Conservation (phyloP, 1,284 basidiomycete genomes). For the Apiotrichum veenhuisii region DNA sequence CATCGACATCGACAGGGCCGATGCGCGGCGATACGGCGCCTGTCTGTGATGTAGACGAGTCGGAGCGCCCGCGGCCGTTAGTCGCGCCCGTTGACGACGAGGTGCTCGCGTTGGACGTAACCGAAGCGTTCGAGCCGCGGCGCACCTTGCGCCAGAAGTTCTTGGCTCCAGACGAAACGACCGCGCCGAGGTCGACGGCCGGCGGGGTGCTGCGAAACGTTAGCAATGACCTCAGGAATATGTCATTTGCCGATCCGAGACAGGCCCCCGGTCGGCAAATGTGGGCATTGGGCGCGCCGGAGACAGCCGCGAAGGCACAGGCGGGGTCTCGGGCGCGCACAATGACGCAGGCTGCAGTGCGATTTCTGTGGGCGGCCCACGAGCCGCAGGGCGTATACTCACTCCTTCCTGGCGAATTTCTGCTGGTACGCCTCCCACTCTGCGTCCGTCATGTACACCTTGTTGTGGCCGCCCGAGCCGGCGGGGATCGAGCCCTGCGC, state of each 20-base stretch:
- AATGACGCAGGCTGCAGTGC: no score
- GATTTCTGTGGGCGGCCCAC: no score
- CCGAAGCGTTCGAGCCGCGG: conserved; percentile 17
- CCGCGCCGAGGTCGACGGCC: conserved; percentile 41
- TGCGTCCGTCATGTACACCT: conserved; percentile 43
- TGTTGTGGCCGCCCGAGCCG: conserved; percentile 10
- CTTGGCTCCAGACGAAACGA: conserved; percentile 37
- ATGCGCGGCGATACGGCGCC: neutral
- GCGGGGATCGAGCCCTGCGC: conserved; percentile 26
- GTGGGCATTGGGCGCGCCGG: neutral
- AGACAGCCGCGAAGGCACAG: no score
- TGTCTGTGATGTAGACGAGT: conserved; percentile 2
- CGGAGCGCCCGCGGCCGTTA: neutral
- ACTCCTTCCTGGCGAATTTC: conserved; percentile 29
- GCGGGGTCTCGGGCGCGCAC: no score
- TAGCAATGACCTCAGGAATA: no score
- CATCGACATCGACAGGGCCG: neutral
- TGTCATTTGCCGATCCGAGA: no score
- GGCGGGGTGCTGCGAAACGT: conserved; percentile 15
- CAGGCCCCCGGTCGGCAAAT: no score
- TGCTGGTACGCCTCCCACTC: conserved; percentile 46
- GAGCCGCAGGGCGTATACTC: conserved; percentile 18
- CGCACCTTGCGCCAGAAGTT: conserved; percentile 43
- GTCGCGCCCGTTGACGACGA: conserved; percentile 1
- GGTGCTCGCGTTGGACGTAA: conserved; percentile 1